Conservation (phyloP, 2,329 filamentous ascomycete species). For the Mycosphaerella arachidis region DNA sequence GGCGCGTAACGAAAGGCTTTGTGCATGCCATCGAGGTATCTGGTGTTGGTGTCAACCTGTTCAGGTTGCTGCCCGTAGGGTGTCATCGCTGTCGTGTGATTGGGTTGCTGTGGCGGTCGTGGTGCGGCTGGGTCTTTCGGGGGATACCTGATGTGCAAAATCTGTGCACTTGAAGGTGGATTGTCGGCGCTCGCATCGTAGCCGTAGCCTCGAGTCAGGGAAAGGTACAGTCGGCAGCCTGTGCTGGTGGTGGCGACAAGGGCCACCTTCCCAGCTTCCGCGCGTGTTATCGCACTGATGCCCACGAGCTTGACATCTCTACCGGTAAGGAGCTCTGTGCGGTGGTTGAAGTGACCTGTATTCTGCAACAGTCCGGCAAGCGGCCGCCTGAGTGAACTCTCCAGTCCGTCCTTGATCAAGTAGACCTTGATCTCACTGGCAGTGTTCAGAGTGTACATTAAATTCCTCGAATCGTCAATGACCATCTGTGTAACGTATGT, state of each 20-base stretch:
- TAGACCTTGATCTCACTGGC: slow-evolving; percentile 87
- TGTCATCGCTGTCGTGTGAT: slow-evolving; percentile 17
- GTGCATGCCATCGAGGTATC: slow-evolving; percentile 34
- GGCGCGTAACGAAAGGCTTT: slow-evolving; percentile 62
- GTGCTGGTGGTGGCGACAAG: slow-evolving; percentile 87
- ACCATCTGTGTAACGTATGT: slow-evolving; percentile 75
- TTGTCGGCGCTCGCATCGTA: slow-evolving; percentile 56
- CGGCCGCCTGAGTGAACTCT: slow-evolving; percentile 53
- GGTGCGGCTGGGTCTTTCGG: slow-evolving; percentile 46
- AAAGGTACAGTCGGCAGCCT: slow-evolving; percentile 87
- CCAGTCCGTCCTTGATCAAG: slow-evolving; percentile 64
- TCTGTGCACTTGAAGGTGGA: slow-evolving; percentile 89
- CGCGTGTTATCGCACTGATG: slow-evolving; percentile 76
- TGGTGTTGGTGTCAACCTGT: slow-evolving; percentile 33
- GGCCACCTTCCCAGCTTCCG: slow-evolving; percentile 76
- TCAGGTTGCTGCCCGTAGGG: slow-evolving; percentile 19
- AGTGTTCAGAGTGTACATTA: slow-evolving; percentile 87
- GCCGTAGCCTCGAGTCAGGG: slow-evolving; percentile 72
- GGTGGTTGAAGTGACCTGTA: slow-evolving; percentile 77
- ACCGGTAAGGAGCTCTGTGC: slow-evolving; percentile 66
- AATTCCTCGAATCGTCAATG: slow-evolving; percentile 79
- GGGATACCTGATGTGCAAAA: slow-evolving; percentile 95
- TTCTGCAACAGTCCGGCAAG: slow-evolving; percentile 56
- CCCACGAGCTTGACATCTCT: slow-evolving; percentile 67
- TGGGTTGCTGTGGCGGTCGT: slow-evolving; percentile 15